phyloP scores from a whole-genome alignment of 1,284 basidiomycete species.

The Inonotus obliquus region DNA sequence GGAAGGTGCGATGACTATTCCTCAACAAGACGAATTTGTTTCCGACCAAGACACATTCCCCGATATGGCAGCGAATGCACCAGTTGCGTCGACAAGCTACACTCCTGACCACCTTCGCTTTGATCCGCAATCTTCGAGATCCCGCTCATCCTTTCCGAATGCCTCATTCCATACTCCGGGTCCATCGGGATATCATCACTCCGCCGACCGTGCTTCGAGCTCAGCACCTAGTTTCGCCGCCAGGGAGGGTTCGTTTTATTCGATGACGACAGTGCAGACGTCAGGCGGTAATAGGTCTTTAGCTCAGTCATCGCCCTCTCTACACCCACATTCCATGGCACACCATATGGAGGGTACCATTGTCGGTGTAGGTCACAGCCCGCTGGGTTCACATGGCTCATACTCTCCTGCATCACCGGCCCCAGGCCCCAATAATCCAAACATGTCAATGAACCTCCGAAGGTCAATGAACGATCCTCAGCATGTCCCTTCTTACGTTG shows the following conservation, averaged over 20 bases:
- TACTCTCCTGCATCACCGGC: constrained; percentile 1
- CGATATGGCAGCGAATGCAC: neutral
- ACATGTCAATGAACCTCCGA: constrained; percentile 11
- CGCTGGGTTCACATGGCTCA: constrained; percentile 2
- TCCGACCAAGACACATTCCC: constrained; percentile 7
- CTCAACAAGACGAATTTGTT: constrained; percentile 11
- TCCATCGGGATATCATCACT: constrained; percentile 4
- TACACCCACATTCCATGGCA: constrained; percentile 1
- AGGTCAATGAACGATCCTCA: constrained; percentile 16
- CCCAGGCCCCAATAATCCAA: neutral
- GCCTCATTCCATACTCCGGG: constrained; percentile 4
- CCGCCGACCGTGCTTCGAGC: constrained; percentile 7
- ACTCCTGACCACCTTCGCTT: constrained; percentile 13
- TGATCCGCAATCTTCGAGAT: constrained; percentile 4
- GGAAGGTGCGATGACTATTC: constrained; percentile 8
- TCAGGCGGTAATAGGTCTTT: neutral
- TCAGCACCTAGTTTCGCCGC: constrained; percentile 11
- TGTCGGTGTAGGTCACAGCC: constrained; percentile 5
- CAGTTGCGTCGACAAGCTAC: constrained; percentile 7
- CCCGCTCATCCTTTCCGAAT: constrained; percentile 4
- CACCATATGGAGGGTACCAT: constrained; percentile 9
- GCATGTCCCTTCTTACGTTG: constrained; percentile 16
- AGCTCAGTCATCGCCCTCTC: constrained; percentile 4
- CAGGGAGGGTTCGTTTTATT: constrained; percentile 9
- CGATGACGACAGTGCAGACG: neutral